A percentile compares a stretch with the other conserved stretches of the same genome.
These are phyloP conservation scores for Hymenoscyphus repandus DNA, from an alignment of 2,329 filamentous ascomycete species.

Conservation along the genomic window DNA sequence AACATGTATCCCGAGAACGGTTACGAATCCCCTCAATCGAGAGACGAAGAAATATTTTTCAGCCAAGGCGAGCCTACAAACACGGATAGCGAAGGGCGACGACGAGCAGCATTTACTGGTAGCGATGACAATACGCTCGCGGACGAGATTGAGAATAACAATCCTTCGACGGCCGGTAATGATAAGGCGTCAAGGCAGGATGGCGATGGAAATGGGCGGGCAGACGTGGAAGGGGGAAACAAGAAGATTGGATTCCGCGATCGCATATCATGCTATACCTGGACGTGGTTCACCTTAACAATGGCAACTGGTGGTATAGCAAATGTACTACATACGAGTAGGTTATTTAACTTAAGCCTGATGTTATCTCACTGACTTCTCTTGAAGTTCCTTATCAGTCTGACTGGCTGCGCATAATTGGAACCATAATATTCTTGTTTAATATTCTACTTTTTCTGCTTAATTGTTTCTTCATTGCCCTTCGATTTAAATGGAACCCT, in stretches of 20 bases:
- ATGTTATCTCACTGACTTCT: background rate
- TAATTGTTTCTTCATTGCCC: constrained; percentile 59
- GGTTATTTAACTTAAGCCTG: constrained; percentile 18
- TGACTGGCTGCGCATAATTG: constrained; percentile 52
- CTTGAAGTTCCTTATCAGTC: constrained; percentile 47
- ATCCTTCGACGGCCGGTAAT: too few species aligned
- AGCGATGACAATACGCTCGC: background rate
- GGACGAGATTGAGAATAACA: too few species aligned
- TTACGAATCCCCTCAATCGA: constrained; percentile 34
- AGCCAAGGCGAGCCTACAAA: background rate
- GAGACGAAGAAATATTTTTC: constrained; percentile 2
- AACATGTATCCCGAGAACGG: constrained; percentile 20
- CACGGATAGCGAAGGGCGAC: background rate
- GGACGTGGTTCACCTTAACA: constrained; percentile 68
- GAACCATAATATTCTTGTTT: constrained; percentile 55
- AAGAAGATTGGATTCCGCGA: constrained; percentile 42
- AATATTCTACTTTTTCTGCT: constrained; percentile 58
- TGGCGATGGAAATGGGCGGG: background rate
- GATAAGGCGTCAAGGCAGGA: background rate
- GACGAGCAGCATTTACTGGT: background rate
- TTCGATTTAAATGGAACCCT: constrained; percentile 65
- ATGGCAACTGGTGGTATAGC: constrained; percentile 53
- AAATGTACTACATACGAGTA: constrained; percentile 51
- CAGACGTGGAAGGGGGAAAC: constrained; percentile 23
- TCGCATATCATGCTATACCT: constrained; percentile 50